Percentiles rank a stretch among this genome's conserved stretches.
phyloP scores from a whole-genome alignment of 768 basidiomycete species.

The Podaxis sp. region DNA sequence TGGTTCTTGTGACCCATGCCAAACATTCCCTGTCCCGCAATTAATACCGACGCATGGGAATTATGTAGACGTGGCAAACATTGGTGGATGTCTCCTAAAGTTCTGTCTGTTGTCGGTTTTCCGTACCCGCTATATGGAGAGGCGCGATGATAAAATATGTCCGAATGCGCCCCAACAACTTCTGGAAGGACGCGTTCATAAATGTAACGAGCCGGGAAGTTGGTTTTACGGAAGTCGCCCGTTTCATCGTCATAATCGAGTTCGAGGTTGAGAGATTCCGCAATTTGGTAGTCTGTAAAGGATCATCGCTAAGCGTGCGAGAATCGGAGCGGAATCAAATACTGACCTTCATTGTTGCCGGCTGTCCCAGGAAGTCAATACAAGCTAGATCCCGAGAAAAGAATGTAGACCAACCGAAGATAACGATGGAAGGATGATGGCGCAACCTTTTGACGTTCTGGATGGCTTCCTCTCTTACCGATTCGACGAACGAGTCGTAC shows the following conservation, averaged over 20 bases:
- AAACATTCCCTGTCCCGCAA: conserved; percentile 71
- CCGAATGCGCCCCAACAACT: conserved; percentile 61
- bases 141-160: conserved; percentile 79
- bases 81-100: conserved; percentile 88
- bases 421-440: conserved; percentile 86
- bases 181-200: conserved; percentile 85
- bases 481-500: conserved; percentile 73
- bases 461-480: conserved; percentile 75
- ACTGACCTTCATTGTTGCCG: conserved; percentile 76
- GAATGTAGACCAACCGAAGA: conserved; percentile 59
- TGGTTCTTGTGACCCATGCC: conserved; percentile 91
- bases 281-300: conserved; percentile 76
- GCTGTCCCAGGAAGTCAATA: conserved; percentile 37
- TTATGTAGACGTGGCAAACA: conserved; percentile 45
- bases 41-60: conserved; percentile 7
- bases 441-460: conserved; percentile 83
- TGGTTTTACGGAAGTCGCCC: conserved; percentile 81
- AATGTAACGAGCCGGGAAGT: conserved; percentile 87
- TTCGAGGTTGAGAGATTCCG: conserved; percentile 74
- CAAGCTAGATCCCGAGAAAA: background rate
- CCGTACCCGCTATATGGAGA: conserved; percentile 88
- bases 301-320: background rate
- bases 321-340: background rate
- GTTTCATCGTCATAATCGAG: conserved; percentile 85
- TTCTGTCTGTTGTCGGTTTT: conserved; percentile 67